Evolutionary conservation across 1,139 yeast genomes (phyloP), one percentile per base, ranked within the genome.

Genomic region (Diutina scorzettiae): DNA sequence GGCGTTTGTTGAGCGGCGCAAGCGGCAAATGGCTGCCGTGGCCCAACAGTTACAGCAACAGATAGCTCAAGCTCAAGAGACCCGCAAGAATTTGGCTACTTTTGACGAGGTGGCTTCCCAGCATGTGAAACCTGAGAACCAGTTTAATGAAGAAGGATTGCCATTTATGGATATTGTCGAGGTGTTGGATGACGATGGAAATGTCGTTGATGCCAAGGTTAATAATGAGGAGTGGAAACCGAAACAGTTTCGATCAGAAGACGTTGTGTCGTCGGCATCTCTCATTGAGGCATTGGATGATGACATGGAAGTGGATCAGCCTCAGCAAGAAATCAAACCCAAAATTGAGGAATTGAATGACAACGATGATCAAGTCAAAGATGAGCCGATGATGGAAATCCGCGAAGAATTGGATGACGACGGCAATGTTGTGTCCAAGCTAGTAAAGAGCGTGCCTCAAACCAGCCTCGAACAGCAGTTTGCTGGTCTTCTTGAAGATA

Each of bases 401-500:
- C 70, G 80, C 42, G 96, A 89, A 54, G 87, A 82, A 44, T 59
- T 89, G 36, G 96, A 87, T 56, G 95, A 83, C 1, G 78, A 82
- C 11, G 96, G 78, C 0, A 77, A 81, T 48, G 68, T 86, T 1
- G 54, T 81, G 0, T 56, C 49, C 14, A 27, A 5, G 36, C 42
- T n/a, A 43, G 43, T 32, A 21, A 24, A 21, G 27, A 8, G 9
- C 14, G 11, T 28, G 30, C 20, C 30, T 5, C 11, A 32, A 20
- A 16, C n/a, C 3, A 28, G 19, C 6, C 12, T 19, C 3, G 19
- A 21, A 11, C 8, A 16, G 16, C 28, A 34, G 14, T 34, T 34
- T 16, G 14, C 17, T 19, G 71, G 67, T 41, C 53, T 76, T 19
- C 54, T 73, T 25, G 61, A 65, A 40, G 80, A 75, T 50, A 71